Percentiles rank a stretch among this genome's conserved stretches.
Evolutionary conservation across 225 moss, liverwort and hornwort species (phyloP).

Genomic region (Pseudoscleropodium purum): DNA sequence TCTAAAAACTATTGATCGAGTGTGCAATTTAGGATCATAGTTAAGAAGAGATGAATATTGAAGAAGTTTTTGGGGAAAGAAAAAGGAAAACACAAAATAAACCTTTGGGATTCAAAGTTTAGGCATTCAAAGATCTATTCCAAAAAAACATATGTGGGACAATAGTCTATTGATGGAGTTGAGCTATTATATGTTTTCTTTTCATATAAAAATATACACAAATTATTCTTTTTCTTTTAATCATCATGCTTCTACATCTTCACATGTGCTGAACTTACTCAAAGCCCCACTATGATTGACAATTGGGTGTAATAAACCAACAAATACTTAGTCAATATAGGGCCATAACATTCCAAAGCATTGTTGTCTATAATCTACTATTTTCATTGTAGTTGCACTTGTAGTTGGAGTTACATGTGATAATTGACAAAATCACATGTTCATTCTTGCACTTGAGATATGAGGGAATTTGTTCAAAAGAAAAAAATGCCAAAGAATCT

Average conservation of each 20-base stretch:
- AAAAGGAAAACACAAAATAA: no score
- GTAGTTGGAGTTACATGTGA: not conserved
- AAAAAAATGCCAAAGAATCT: not conserved
- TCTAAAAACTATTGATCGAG: not conserved
- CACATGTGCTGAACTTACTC: no score
- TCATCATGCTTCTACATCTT: not conserved
- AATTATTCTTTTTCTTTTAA: no score
- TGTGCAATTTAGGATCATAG: not conserved
- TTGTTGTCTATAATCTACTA: no score
- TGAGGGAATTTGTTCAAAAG: no score
- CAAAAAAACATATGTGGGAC: not conserved
- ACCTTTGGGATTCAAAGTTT: no score
- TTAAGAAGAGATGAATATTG: not conserved
- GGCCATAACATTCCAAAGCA: not conserved
- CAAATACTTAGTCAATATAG: not conserved
- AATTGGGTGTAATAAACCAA: not conserved
- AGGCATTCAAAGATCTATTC: not conserved
- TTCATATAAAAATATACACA: not conserved
- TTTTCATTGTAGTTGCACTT: not conserved
- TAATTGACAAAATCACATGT: no score
- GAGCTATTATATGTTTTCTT: not conserved
- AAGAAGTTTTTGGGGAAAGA: not conserved
- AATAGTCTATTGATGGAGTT: not conserved
- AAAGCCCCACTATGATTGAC: not conserved
- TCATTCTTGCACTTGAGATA: not conserved